phyloP scores from a whole-genome alignment of 352 stramenopile species.

The Phytophthora macrochlamydospora region DNA sequence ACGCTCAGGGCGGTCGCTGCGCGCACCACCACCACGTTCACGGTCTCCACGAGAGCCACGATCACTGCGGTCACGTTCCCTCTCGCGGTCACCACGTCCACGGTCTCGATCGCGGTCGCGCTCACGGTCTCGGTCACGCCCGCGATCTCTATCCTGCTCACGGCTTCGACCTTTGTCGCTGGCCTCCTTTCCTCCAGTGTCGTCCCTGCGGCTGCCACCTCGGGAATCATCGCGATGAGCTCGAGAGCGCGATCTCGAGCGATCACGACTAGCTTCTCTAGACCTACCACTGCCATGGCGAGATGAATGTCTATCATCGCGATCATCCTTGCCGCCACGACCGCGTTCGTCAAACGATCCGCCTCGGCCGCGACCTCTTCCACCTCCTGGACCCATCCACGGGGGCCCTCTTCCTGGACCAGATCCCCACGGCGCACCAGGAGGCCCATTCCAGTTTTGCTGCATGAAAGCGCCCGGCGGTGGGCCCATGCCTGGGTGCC shows the following conservation, averaged over 20 bases:
- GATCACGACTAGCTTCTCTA: constrained; percentile 58
- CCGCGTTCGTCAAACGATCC: constrained; percentile 54
- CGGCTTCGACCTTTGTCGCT: constrained; percentile 23
- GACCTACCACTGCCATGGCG: constrained; percentile 25
- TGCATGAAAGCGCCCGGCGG: constrained; percentile 46
- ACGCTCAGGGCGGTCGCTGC: constrained; percentile 12
- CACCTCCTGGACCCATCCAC: constrained; percentile 58
- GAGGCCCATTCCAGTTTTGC: constrained; percentile 54
- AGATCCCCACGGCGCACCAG: constrained; percentile 47
- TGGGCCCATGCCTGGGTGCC: constrained; percentile 76
- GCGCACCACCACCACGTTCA: constrained; percentile 12
- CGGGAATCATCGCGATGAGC: constrained; percentile 32
- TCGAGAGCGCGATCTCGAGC: constrained; percentile 61
- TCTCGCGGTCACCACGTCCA: constrained; percentile 14
- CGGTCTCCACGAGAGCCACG: not conserved
- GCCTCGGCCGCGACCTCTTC: constrained; percentile 41
- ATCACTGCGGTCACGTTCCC: constrained; percentile 6
- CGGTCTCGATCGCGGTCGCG: constrained; percentile 16
- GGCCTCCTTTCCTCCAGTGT: constrained; percentile 17
- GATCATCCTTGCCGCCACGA: constrained; percentile 41
- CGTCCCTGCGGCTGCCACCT: constrained; percentile 29
- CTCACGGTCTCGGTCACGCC: constrained; percentile 15
- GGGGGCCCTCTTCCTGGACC: constrained; percentile 45
- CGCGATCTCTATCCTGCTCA: constrained; percentile 18
- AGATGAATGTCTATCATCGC: constrained; percentile 31